Evolutionary conservation across 73 alveolate genomes (phyloP), one percentile per base, ranked within the genome.

Genomic region (Blepharisma japonicum): DNA sequence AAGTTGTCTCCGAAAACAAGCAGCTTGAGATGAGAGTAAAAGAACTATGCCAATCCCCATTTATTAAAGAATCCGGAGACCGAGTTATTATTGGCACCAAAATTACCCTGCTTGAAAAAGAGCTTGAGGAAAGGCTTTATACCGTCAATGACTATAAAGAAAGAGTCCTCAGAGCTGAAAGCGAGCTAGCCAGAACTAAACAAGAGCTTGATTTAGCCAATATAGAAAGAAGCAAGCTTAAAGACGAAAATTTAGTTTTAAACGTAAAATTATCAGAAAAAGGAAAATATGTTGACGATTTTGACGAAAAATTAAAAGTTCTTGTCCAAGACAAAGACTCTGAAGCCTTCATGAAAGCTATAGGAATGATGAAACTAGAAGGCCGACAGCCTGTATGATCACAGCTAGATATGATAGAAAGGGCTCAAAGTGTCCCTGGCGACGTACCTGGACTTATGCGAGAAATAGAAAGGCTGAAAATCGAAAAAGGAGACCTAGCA

Each of bases 401-500:
- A 21, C 90, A 89, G 45, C 76, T 89, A 11, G 95, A 96, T 48
- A 94, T 96, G 88, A 77, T 96, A 56, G 98, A 94, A 82, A 86
- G 87, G 78, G 81, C 87, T 80, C 87, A 81, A 56, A 56, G 88
- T 45, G 94, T 92, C 27, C 94, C 97, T 14, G 92, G 87, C 80
- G 92, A 72, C 77, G 81, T 86, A 55, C 90, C 84, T 20, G 86
- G 85, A 32, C 85, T 94, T 21, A 78, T 68, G 38, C 83, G 87
- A 71, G 97, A 92, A 84, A 94, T 94, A n/a, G 95, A 94, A 79
- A 83, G 91, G 56, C 89, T 96, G 77, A 96, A 84, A 83, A 81
- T 80, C 7, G 99, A 93, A 68, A 96, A 94, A 78, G 94, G 94
- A 21, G 92, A 88, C 42, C 79, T 96, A 50, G 99, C 98, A n/a